phyloP scores from a whole-genome alignment of 2,329 filamentous ascomycete genomes.

The Cladophialophora bantiana region DNA sequence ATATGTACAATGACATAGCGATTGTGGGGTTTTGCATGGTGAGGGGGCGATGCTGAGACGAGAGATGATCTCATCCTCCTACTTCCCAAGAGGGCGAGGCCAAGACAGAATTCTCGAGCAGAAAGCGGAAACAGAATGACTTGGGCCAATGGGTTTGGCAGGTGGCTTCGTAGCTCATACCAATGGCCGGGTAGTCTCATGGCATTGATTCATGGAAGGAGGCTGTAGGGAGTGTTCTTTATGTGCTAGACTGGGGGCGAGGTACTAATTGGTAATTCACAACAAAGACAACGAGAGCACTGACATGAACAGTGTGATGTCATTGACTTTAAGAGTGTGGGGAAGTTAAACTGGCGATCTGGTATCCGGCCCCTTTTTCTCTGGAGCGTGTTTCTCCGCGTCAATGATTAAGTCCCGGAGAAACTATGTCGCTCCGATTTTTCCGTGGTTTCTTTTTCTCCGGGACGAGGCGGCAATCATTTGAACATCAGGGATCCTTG shows the following conservation, averaged over 20 bases:
- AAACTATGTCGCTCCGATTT: background rate
- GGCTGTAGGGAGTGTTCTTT: background rate
- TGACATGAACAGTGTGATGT: background rate
- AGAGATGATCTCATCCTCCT: slow-evolving; percentile 11
- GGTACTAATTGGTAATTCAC: background rate
- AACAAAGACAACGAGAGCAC: background rate
- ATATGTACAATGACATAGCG: background rate
- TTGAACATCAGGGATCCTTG: too few relatives aligned
- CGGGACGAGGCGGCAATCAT: background rate
- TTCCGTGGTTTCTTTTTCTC: background rate
- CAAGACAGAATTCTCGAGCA: background rate
- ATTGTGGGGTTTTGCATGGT: slow-evolving; percentile 8
- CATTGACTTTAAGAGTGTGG: background rate
- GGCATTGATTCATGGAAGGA: background rate
- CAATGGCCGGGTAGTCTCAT: background rate
- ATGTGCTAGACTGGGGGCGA: background rate
- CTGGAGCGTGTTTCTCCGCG: background rate
- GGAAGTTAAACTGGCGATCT: too few relatives aligned
- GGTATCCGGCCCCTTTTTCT: background rate
- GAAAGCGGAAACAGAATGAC: background rate
- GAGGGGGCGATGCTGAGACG: slow-evolving; percentile 2
- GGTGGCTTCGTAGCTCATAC: background rate
- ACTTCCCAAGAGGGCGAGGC: slow-evolving; percentile 5
- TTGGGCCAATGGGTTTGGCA: background rate
- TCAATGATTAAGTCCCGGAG: background rate